phyloP scores from a whole-genome alignment of 1,284 basidiomycete genomes.

The Fomitopsis schrenkii region DNA sequence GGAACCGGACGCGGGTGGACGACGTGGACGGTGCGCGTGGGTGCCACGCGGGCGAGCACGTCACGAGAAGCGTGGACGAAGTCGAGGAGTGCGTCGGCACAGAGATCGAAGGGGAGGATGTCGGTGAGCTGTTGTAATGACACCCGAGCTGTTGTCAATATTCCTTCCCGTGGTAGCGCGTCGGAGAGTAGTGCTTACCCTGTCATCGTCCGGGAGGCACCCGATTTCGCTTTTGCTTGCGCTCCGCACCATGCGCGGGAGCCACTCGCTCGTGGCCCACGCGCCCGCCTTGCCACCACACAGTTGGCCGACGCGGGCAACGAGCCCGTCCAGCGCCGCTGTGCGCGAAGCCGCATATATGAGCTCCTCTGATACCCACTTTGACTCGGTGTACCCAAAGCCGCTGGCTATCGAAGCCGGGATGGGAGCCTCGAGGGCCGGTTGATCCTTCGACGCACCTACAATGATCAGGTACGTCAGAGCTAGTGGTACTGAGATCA shows the following conservation, averaged over 20 bases:
- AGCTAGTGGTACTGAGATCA: background rate
- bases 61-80: background rate
- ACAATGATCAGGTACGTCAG: background rate
- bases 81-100: slow-evolving; percentile 18
- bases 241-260: slow-evolving; percentile 37
- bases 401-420: slow-evolving; percentile 21
- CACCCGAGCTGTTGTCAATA: background rate
- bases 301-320: slow-evolving; percentile 41
- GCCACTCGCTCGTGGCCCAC: slow-evolving; percentile 34
- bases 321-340: slow-evolving; percentile 23
- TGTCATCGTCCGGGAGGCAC: slow-evolving; percentile 22
- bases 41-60: slow-evolving; percentile 14
- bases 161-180: background rate
- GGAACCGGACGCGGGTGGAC: slow-evolving; percentile 24
- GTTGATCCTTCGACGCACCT: background rate
- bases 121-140: slow-evolving; percentile 10
- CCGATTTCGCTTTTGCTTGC: slow-evolving; percentile 18
- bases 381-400: slow-evolving; percentile 35
- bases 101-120: slow-evolving; percentile 23
- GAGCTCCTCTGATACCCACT: slow-evolving; percentile 36
- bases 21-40: slow-evolving; percentile 22
- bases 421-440: background rate
- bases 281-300: slow-evolving; percentile 33
- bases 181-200: slow-evolving; percentile 17
- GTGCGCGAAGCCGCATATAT: slow-evolving; percentile 16